A percentile compares a stretch with the other conserved stretches of the same genome.
Conservation (phyloP, 164 flowering plant species). For the Nymphaea colorata region DNA sequence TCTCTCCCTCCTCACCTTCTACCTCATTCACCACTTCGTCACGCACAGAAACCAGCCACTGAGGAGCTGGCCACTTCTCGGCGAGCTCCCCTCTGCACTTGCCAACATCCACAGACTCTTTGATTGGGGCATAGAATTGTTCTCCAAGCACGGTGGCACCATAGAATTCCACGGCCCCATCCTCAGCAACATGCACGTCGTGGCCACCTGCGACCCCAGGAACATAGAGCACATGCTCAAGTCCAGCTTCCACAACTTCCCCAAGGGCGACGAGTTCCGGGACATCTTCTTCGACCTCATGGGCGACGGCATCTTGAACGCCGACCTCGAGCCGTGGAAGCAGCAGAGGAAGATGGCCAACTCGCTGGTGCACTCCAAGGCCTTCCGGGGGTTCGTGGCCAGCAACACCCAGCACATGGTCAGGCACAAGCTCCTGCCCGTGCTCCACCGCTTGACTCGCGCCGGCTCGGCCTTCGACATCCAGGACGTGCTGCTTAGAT, state of each 20-base stretch:
- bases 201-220: slow-evolving; percentile 20
- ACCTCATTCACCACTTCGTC: not conserved
- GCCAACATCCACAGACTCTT: slow-evolving; percentile 7
- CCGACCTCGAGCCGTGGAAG: slow-evolving; percentile 14
- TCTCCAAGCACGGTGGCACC: slow-evolving; percentile 7
- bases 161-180: slow-evolving; percentile 14
- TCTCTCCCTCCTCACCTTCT: slow-evolving; percentile 1
- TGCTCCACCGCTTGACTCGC: slow-evolving; percentile 3
- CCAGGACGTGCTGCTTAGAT: slow-evolving; percentile 21
- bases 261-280: slow-evolving; percentile 24
- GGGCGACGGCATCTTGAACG: slow-evolving; percentile 38
- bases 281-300: slow-evolving; percentile 23
- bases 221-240: slow-evolving; percentile 21
- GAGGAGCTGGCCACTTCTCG: slow-evolving; percentile 11
- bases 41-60: not conserved
- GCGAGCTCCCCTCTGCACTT: slow-evolving; percentile 13
- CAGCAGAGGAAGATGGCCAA: slow-evolving; percentile 10
- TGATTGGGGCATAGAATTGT: slow-evolving; percentile 2
- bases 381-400: slow-evolving; percentile 2
- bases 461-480: slow-evolving; percentile 8
- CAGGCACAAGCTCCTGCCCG: slow-evolving; percentile 4
- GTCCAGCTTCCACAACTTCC: slow-evolving; percentile 23
- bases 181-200: slow-evolving; percentile 12
- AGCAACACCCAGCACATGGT: not conserved
- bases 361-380: slow-evolving; percentile 1